A percentile compares a stretch with the other conserved stretches of the same genome.
phyloP scores from a whole-genome alignment of 306 rosid species.

The Cucurbita argyrosperma region DNA sequence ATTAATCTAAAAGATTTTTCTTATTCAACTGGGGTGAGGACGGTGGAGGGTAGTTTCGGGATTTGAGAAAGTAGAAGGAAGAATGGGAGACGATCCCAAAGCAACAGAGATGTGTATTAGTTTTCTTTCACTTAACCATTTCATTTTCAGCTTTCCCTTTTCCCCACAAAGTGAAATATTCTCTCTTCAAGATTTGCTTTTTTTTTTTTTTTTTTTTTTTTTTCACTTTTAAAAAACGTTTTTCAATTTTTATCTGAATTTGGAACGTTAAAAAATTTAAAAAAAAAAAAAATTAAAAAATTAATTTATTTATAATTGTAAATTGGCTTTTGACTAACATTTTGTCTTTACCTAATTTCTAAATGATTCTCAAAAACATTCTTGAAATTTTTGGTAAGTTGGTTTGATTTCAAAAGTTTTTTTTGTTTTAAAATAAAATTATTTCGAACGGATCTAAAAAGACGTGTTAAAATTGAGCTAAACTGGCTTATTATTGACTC shows the following conservation, averaged over 20 bases:
- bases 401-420: not conserved
- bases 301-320: not conserved
- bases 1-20: no score
- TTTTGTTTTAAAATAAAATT: not conserved
- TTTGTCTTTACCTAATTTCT: not conserved
- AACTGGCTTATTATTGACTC: no score
- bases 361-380: not conserved
- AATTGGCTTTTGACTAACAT: not conserved
- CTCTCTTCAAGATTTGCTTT: not conserved
- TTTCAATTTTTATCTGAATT: not conserved
- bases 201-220: not conserved
- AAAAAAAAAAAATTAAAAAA: not conserved
- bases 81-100: conserved; percentile 1
- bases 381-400: not conserved
- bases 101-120: not conserved
- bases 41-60: not conserved
- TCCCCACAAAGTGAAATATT: conserved; percentile 4
- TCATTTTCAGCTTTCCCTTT: conserved; percentile 5
- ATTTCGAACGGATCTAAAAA: not conserved
- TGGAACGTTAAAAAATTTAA: not conserved
- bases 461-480: not conserved
- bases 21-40: no score
- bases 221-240: not conserved
- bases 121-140: not conserved
- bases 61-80: no score